Percentiles rank a stretch among this genome's conserved stretches.
Conservation (phyloP, 139 green algal species). For the Limnomonas spitsbergensis region DNA sequence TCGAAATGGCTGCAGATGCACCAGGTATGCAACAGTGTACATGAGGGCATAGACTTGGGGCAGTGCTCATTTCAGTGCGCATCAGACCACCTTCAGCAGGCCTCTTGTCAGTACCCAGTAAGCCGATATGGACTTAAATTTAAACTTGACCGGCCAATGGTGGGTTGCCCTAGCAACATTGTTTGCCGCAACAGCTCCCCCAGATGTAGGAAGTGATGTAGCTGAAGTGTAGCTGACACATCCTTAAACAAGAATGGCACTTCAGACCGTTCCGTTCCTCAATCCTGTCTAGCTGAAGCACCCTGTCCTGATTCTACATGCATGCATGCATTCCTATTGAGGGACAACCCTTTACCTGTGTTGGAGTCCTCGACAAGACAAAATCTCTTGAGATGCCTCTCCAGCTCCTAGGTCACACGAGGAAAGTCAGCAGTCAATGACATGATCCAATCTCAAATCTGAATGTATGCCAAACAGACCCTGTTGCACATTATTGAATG, state of each 20-base stretch:
- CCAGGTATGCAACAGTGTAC: neutral
- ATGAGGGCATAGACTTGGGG: neutral
- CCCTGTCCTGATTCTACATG: neutral
- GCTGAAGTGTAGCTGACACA: too few relatives aligned
- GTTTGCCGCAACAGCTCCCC: too few relatives aligned
- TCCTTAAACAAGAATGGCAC: too few relatives aligned
- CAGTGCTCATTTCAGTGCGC: neutral
- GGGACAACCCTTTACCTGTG: constrained; percentile 52
- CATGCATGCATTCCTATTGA: neutral
- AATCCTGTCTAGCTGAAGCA: neutral
- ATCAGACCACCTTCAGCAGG: too few relatives aligned
- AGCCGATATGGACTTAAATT: too few relatives aligned
- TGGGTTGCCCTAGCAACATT: too few relatives aligned
- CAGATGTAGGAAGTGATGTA: too few relatives aligned
- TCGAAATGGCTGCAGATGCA: neutral
- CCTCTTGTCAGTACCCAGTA: too few relatives aligned
- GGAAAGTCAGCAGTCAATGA: too few relatives aligned
- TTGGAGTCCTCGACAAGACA: constrained; percentile 89
- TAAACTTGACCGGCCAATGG: too few relatives aligned
- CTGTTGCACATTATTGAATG: neutral
- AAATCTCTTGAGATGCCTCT: constrained; percentile 88
- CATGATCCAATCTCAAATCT: too few relatives aligned
- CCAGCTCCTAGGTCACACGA: constrained; percentile 80
- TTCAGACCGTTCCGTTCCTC: neutral
- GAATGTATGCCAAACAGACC: too few relatives aligned